A percentile compares a stretch with the other conserved stretches of the same genome.
These are phyloP conservation scores for Silene coronaria DNA, from an alignment of 179 eudicot species.

Conservation along the genomic window DNA sequence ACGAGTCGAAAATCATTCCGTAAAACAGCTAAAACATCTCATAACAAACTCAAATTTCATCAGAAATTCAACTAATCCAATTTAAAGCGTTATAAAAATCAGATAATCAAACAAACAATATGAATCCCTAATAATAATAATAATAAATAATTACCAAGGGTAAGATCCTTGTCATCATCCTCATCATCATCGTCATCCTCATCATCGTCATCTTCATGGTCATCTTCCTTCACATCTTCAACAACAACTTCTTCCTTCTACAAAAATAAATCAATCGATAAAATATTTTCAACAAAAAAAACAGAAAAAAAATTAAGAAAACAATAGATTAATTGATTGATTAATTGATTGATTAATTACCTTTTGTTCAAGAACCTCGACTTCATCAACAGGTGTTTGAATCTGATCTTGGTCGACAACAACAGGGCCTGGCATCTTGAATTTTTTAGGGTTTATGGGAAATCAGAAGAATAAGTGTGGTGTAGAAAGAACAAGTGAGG, in stretches of 20 bases:
- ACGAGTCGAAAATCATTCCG: neutral
- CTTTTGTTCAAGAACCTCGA: slow-evolving; percentile 16
- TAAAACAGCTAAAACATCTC: neutral
- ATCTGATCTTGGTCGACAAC: slow-evolving; percentile 43
- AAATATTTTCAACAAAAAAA: too few relatives aligned
- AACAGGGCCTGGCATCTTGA: slow-evolving; percentile 57
- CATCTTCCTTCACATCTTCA: slow-evolving; percentile 72
- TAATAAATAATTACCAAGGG: slow-evolving; percentile 29
- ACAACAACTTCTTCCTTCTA: slow-evolving; percentile 51
- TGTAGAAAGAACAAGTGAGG: neutral
- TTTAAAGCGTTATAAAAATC: too few relatives aligned
- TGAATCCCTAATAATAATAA: too few relatives aligned
- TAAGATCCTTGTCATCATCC: slow-evolving; percentile 43
- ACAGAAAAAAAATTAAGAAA: neutral
- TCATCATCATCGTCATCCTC: slow-evolving; percentile 58
- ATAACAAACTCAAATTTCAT: neutral
- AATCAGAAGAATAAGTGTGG: neutral
- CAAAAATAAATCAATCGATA: neutral
- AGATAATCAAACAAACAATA: neutral
- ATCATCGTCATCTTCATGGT: slow-evolving; percentile 51
- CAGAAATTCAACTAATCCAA: neutral
- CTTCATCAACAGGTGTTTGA: slow-evolving; percentile 16
- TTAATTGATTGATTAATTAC: neutral
- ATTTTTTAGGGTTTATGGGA: neutral
- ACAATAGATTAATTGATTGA: neutral